Evolutionary conservation across 2,329 filamentous ascomycete genomes (phyloP).

Genomic region (Colletotrichum cordylinicola): DNA sequence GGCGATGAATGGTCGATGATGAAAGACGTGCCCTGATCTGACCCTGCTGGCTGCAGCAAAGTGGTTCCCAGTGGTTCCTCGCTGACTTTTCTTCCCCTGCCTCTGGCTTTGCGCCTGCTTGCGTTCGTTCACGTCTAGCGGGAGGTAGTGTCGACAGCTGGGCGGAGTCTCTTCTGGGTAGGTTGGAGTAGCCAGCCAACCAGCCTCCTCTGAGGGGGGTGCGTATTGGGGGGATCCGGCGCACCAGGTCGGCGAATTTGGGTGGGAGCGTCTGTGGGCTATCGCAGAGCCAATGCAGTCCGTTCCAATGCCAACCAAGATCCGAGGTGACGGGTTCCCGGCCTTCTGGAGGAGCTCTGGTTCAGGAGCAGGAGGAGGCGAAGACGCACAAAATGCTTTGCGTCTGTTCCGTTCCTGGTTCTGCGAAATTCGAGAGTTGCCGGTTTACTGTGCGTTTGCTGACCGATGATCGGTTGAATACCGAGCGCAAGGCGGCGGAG

Average conservation of each 20-base stretch:
- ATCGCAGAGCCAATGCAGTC: constrained; percentile 17
- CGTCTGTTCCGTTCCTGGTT: neutral
- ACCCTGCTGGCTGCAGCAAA: constrained; percentile 21
- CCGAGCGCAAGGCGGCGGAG: neutral
- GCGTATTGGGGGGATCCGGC: constrained; percentile 13
- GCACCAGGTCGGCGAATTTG: constrained; percentile 21
- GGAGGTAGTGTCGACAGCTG: constrained; percentile 14
- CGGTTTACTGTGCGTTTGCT: neutral
- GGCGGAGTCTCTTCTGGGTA: constrained; percentile 10
- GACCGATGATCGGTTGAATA: neutral
- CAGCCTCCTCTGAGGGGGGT: constrained; percentile 9
- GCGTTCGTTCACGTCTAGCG: constrained; percentile 20
- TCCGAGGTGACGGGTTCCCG: constrained; percentile 10
- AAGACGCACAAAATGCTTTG: neutral
- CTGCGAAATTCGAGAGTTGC: neutral
- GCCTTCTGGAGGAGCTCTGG: neutral
- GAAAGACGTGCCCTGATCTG: constrained; percentile 23
- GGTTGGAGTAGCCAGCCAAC: constrained; percentile 1
- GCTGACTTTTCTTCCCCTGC: constrained; percentile 19
- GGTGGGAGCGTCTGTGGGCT: constrained; percentile 21
- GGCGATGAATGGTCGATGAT: constrained; percentile 25
- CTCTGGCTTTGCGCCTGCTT: constrained; percentile 21
- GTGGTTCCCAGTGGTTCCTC: constrained; percentile 20
- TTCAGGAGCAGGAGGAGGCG: neutral
- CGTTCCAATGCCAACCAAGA: constrained; percentile 18